These are phyloP conservation scores for Colletotrichum sp. DNA, from an alignment of 2,329 filamentous ascomycete species.

Conservation along the genomic window DNA sequence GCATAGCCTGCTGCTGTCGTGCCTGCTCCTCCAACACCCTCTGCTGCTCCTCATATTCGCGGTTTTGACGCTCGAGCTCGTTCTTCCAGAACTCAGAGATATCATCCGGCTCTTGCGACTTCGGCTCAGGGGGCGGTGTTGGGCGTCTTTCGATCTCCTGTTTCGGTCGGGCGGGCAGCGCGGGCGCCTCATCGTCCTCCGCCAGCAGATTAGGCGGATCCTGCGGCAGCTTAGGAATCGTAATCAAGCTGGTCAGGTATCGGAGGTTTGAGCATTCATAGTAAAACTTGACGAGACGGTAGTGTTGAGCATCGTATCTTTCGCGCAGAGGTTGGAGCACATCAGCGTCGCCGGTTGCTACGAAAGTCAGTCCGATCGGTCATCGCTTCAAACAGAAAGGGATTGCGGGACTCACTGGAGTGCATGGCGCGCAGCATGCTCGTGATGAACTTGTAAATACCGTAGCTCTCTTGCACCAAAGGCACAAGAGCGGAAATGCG, in stretches of 20 bases:
- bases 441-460: conserved; percentile 99
- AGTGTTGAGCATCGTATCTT: conserved; percentile 94
- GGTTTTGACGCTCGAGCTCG: conserved; percentile 88
- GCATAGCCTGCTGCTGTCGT: conserved; percentile 78
- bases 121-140: conserved; percentile 71
- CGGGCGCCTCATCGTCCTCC: conserved; percentile 84
- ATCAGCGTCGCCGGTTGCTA: conserved; percentile 90
- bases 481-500: conserved; percentile 93
- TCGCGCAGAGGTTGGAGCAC: conserved; percentile 86
- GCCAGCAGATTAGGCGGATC: conserved; percentile 88
- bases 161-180: conserved; percentile 81
- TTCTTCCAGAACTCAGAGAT: conserved; percentile 99
- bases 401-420: conserved; percentile 68
- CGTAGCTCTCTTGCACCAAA: conserved; percentile 96
- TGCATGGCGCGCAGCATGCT: conserved; percentile 99
- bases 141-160: conserved; percentile 73
- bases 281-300: conserved; percentile 96
- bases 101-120: conserved; percentile 84
- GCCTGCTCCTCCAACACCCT: conserved; percentile 86
- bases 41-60: conserved; percentile 95
- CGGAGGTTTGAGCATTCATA: conserved; percentile 98
- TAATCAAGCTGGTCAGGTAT: conserved; percentile 95
- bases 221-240: conserved; percentile 92
- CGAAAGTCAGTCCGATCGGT: conserved; percentile 24
- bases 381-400: background rate